Base-by-base conservation (phyloP, 73 alveolate genomes). In the Stentor roeselii region DNA sequence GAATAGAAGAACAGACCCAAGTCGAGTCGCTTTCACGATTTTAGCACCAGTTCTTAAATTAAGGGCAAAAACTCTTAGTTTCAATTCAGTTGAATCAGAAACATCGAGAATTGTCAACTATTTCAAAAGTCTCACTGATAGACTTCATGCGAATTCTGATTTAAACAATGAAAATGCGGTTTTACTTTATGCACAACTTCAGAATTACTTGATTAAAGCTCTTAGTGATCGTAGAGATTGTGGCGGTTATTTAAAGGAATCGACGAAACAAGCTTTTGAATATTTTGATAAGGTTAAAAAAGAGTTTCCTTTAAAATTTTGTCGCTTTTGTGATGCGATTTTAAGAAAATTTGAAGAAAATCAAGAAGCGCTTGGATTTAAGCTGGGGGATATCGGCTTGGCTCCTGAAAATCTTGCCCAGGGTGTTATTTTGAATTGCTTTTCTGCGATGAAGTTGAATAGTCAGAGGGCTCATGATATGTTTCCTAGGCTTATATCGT, bases 401-500 rank as follows among this genome's bases (percentile, higher is more conserved):
- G 75, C 3, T 60, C 83, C 36, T 3, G 60, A 37, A 38, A 91
- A 76, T 89, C 93, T 35, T 36, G 90, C 84, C 30, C 36, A 21
- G 82, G 87, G 3, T 41, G 83, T 32, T 78, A 84, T 91, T 2
- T 88, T 87, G 76, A 58, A 84, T 59, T 86, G 89, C 82, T 82
- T 93, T 77, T 82, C 78, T 82, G 90, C 90, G 11, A 75, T 90
- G 83, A 84, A 87, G 39, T 86, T 84, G 59, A 95, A 90, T 59
- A 93, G 87, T 83, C 58, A 83, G 59, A 92, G 91, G 88, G 95
- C 97, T 34, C 83, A 91, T 67, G 95, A 95, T 75, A 85, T 95
- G 76, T 93, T 95, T 42, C 99, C 99, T 0, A 82, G 97, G 82
- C 90, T 95, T 77, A 61, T 95, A 38, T 97, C 92, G 75, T 85